Percentiles rank a stretch among this genome's conserved stretches.
Evolutionary conservation across 208 protist genomes (phyloP).

Genomic region (Acanthamoeba royreba): DNA sequence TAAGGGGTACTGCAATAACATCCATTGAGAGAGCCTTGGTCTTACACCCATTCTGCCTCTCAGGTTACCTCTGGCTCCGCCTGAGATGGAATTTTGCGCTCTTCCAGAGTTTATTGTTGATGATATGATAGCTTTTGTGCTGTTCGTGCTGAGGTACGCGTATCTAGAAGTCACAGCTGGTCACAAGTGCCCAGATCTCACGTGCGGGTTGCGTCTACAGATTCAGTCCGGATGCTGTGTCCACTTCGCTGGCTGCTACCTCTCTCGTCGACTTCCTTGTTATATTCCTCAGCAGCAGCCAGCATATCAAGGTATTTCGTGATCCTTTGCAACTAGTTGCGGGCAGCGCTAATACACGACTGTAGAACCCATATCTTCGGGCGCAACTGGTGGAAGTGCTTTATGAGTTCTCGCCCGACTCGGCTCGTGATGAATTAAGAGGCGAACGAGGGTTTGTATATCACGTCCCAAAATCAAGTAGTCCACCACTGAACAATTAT

Average conservation of each 20-base stretch:
- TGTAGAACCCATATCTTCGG: slow-evolving; percentile 24
- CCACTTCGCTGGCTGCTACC: not conserved
- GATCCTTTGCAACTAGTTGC: not conserved
- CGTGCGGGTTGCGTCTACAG: not conserved
- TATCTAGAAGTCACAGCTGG: not conserved
- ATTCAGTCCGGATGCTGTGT: slow-evolving; percentile 16
- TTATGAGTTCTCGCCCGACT: slow-evolving; percentile 43
- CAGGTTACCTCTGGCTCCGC: not conserved
- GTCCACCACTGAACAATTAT: no score
- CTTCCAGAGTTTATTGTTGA: slow-evolving; percentile 34
- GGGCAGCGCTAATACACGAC: no score
- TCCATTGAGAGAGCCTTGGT: not conserved
- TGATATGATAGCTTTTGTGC: slow-evolving; percentile 35
- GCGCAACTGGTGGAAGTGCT: slow-evolving; percentile 37
- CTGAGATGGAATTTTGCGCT: slow-evolving; percentile 16
- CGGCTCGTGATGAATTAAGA: not conserved
- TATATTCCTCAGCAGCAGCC: slow-evolving; percentile 3
- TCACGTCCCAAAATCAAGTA: not conserved
- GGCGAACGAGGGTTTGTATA: not conserved
- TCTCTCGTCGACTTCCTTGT: slow-evolving; percentile 34
- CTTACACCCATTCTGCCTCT: not conserved
- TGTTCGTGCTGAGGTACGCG: not conserved
- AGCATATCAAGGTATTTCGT: not conserved
- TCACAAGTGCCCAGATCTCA: not conserved
- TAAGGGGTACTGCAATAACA: not conserved